Evolutionary conservation across 805 yeast species (phyloP).

Genomic region (Candida ipomoeae): DNA sequence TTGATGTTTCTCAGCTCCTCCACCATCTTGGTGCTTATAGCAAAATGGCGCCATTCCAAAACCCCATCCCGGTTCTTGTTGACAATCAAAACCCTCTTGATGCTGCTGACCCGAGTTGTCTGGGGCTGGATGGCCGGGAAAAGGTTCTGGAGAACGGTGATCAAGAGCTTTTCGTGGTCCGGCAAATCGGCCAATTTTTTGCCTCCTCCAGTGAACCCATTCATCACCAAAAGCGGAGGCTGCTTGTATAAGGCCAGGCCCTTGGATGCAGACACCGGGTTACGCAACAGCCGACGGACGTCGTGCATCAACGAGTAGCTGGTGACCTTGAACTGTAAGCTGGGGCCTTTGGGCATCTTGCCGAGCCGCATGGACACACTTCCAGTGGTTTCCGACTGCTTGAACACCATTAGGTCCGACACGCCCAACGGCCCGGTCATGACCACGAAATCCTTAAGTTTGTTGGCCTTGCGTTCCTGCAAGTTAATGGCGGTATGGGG

Average conservation of each 20-base stretch:
- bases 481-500: slow-evolving; percentile 93
- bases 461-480: slow-evolving; percentile 81
- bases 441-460: slow-evolving; percentile 88
- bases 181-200: slow-evolving; percentile 56
- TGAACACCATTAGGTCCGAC: slow-evolving; percentile 79
- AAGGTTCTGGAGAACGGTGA: slow-evolving; percentile 91
- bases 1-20: slow-evolving; percentile 72
- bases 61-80: slow-evolving; percentile 70
- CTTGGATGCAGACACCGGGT: slow-evolving; percentile 72
- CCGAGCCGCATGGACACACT: slow-evolving; percentile 79
- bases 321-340: slow-evolving; percentile 73
- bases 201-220: slow-evolving; percentile 61
- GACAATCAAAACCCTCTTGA: slow-evolving; percentile 80
- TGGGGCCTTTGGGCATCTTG: slow-evolving; percentile 92
- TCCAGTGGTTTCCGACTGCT: slow-evolving; percentile 74
- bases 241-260: slow-evolving; percentile 58
- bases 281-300: slow-evolving; percentile 60
- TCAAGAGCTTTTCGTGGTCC: slow-evolving; percentile 72
- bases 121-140: slow-evolving; percentile 94
- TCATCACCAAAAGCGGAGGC: slow-evolving; percentile 90
- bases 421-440: slow-evolving; percentile 98
- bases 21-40: slow-evolving; percentile 80
- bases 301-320: slow-evolving; percentile 81
- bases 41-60: slow-evolving; percentile 85
- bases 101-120: slow-evolving; percentile 63